Conservation (phyloP, 2,329 filamentous ascomycete genomes). For the Phyllosticta citriasiana region DNA sequence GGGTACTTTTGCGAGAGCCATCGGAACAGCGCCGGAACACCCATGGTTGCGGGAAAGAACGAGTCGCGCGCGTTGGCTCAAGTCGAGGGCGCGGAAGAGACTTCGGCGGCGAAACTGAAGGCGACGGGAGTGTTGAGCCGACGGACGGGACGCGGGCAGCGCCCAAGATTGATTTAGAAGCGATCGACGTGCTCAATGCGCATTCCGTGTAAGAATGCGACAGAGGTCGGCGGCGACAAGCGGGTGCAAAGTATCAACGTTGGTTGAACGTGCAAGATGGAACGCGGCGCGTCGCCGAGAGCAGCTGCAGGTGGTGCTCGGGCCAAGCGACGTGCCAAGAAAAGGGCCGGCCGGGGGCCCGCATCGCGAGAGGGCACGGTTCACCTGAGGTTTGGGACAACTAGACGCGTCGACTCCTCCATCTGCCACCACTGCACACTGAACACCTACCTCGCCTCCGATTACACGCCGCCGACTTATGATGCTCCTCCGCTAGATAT, state of each 20-base stretch:
- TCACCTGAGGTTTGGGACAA: constrained; percentile 4
- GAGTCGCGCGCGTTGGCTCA: not conserved
- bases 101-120: not conserved
- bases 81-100: not conserved
- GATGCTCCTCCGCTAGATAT: not conserved
- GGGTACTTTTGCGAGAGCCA: constrained; percentile 97
- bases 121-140: not conserved
- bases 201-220: constrained; percentile 2
- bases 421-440: not conserved
- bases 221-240: not conserved
- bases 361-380: not conserved
- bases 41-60: constrained; percentile 49
- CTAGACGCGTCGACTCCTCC: constrained; percentile 1
- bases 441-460: not conserved
- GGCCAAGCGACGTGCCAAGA: not conserved
- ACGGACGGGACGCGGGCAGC: constrained; percentile 3
- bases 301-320: not conserved
- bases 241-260: not conserved
- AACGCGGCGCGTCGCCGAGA: not conserved
- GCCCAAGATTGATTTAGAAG: not conserved
- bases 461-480: not conserved
- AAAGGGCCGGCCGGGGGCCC: not conserved
- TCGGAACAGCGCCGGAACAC: constrained; percentile 89
- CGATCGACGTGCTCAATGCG: not conserved
- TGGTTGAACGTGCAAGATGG: not conserved